Conservation (phyloP, 202 grass and related monocot genomes). For the Setaria viridis region DNA sequence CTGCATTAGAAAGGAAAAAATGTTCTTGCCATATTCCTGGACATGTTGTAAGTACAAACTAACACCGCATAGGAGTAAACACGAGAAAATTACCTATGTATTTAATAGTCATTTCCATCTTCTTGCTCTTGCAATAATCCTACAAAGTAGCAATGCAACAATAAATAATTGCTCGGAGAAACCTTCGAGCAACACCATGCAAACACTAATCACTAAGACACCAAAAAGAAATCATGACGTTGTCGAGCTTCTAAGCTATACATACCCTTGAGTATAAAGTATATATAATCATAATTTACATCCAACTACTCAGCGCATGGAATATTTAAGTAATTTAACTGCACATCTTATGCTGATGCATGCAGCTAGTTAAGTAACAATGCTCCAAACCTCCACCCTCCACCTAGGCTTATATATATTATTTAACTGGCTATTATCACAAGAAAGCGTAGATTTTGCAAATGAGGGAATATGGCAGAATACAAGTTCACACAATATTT, state of each 20-base stretch:
- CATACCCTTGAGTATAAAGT: background rate
- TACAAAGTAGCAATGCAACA: constrained; percentile 42
- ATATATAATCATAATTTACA: background rate
- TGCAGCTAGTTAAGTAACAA: background rate
- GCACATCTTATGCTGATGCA: background rate
- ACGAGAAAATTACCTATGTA: constrained; percentile 79
- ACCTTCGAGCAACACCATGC: constrained; percentile 23
- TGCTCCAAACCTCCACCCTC: constrained; percentile 3
- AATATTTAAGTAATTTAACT: background rate
- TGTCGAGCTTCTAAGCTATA: background rate
- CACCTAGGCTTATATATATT: constrained; percentile 12
- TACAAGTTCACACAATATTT: background rate
- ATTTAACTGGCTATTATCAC: constrained; percentile 15
- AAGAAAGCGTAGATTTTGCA: background rate
- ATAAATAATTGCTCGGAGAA: background rate
- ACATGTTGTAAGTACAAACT: constrained; percentile 26
- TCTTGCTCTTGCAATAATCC: constrained; percentile 81
- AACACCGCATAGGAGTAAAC: background rate
- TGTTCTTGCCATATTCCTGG: constrained; percentile 2
- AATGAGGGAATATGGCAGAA: background rate
- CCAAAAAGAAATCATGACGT: constrained; percentile 6
- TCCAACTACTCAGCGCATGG: too few relatives aligned
- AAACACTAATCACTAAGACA: constrained; percentile 4
- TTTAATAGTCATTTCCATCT: constrained; percentile 95
- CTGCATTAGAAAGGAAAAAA: constrained; percentile 57